A percentile compares a stretch with the other conserved stretches of the same genome.
Evolutionary conservation across 2,329 filamentous ascomycete genomes (phyloP).

Genomic region (Neofusicoccum ribis): DNA sequence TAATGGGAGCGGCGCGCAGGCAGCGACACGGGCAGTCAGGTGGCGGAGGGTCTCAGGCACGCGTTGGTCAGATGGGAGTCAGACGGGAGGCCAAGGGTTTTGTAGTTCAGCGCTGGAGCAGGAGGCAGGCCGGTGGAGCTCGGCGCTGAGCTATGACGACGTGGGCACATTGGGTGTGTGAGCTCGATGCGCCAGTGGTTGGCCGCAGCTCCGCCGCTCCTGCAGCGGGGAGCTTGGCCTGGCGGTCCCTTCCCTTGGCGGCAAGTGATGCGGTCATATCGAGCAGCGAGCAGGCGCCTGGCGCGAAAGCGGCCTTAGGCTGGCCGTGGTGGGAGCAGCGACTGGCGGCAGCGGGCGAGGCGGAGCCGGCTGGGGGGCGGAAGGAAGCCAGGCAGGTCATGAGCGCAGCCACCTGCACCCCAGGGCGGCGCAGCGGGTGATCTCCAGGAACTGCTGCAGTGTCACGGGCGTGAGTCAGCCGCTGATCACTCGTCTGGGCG

Average conservation of each 20-base stretch:
- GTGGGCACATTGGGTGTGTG: background rate
- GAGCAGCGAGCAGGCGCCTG: background rate
- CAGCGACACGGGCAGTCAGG: background rate
- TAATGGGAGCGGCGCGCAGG: background rate
- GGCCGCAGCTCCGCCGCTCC: background rate
- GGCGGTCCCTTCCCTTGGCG: background rate
- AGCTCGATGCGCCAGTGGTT: background rate
- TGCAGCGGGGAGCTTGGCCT: background rate
- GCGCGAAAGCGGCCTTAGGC: background rate
- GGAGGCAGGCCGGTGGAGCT: background rate
- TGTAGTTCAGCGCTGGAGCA: background rate
- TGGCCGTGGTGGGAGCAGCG: background rate
- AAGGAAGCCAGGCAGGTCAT: background rate
- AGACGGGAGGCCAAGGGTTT: background rate
- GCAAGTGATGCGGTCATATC: slow-evolving; percentile 3
- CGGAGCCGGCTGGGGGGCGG: background rate
- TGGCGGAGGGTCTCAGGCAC: background rate
- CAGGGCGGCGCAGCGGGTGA: slow-evolving; percentile 2
- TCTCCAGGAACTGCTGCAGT: slow-evolving; percentile 5
- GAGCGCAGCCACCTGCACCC: background rate
- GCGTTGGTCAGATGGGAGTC: background rate
- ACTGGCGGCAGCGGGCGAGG: background rate
- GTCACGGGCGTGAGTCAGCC: background rate
- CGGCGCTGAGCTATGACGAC: background rate
- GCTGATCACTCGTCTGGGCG: too few species aligned